phyloP scores from a whole-genome alignment of 805 yeast genomes.

The Scheffersomyces amazonensis region DNA sequence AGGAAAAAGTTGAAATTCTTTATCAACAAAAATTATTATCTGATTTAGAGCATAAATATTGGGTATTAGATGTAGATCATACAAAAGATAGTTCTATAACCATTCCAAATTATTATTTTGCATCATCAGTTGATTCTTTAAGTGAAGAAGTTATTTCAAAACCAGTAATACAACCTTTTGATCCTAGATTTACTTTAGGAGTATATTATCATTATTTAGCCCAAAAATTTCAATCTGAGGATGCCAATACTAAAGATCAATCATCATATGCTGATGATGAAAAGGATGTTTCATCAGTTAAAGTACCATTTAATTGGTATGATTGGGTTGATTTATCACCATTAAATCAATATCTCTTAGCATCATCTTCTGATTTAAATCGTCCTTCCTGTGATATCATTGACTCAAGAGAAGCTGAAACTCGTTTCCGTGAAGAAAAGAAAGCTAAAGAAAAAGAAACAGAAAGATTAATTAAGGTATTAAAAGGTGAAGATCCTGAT shows the following conservation, averaged over 20 bases:
- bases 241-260: too few relatives aligned
- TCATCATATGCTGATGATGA: too few relatives aligned
- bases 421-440: conserved; percentile 3
- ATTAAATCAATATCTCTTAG: conserved; percentile 29
- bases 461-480: background rate
- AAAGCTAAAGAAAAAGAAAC: conserved; percentile 8
- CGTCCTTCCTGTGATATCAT: conserved; percentile 42
- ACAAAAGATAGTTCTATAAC: conserved; percentile 6
- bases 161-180: conserved; percentile 26
- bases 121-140: conserved; percentile 1
- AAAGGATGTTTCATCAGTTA: conserved; percentile 3
- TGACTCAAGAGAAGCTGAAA: conserved; percentile 27
- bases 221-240: too few relatives aligned
- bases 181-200: conserved; percentile 28
- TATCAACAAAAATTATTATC: conserved; percentile 10
- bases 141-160: conserved; percentile 1
- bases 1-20: conserved; percentile 13
- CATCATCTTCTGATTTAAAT: conserved; percentile 12
- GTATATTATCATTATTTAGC: conserved; percentile 18
- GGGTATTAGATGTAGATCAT: conserved; percentile 14
- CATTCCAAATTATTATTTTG: conserved; percentile 12
- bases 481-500: conserved; percentile 6
- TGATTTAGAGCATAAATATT: conserved; percentile 23
- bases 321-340: conserved; percentile 52
- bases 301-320: conserved; percentile 50